A percentile compares a stretch with the other conserved stretches of the same genome.
Conservation (phyloP, 2,329 filamentous ascomycete genomes). For the Fusarium poae region DNA sequence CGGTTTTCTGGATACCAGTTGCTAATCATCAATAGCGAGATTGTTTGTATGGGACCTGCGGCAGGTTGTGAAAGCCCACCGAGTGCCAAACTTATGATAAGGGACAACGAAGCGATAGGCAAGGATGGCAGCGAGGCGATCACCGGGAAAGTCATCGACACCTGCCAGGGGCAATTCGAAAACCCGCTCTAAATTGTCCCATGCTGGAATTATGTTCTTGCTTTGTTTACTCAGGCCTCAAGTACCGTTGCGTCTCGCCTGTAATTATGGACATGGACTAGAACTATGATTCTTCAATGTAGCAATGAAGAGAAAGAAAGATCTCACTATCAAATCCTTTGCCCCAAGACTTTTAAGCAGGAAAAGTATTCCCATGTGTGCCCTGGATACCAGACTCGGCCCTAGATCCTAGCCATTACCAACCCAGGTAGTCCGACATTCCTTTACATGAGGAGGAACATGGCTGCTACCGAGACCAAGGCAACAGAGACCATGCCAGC, state of each 20-base stretch:
- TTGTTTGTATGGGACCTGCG: background rate
- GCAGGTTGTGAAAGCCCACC: background rate
- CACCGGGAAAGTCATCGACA: background rate
- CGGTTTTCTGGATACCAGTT: background rate
- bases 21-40: background rate
- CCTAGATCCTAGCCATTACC: rapidly evolving
- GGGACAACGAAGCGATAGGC: background rate
- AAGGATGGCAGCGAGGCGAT: background rate
- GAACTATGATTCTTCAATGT: background rate
- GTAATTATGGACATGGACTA: background rate
- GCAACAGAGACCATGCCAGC: background rate
- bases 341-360: background rate
- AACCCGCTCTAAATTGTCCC: background rate
- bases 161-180: background rate
- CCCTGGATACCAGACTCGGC: background rate
- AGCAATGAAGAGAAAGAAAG: background rate
- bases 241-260: too few relatives aligned
- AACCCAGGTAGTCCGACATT: too few relatives aligned
- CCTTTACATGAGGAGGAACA: background rate
- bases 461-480: background rate
- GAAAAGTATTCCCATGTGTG: background rate
- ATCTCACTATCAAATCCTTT: background rate
- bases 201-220: background rate
- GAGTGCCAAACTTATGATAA: background rate
- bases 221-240: rapidly evolving